These are phyloP conservation scores for Aspergillus sp. DNA, from an alignment of 2,329 filamentous ascomycete species.

Conservation along the genomic window DNA sequence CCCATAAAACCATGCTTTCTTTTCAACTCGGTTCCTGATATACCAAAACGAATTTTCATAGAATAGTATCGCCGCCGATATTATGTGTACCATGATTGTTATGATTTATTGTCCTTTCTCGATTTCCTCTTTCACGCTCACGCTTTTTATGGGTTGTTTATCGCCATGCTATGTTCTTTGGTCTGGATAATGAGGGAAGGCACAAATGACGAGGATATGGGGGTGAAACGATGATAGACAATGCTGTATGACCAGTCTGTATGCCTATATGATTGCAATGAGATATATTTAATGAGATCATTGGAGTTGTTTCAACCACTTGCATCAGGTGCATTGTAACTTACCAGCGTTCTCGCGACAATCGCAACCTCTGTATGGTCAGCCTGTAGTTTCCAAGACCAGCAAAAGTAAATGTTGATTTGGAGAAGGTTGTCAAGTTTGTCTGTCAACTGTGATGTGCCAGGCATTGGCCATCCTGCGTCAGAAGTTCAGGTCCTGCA, in stretches of 20 bases:
- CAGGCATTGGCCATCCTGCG: conserved; percentile 6
- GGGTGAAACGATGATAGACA: conserved; percentile 9
- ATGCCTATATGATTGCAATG: conserved; percentile 1
- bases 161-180: neutral
- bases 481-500: conserved; percentile 12
- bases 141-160: neutral
- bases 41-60: neutral
- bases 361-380: too few species aligned
- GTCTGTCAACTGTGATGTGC: neutral
- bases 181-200: conserved; percentile 1
- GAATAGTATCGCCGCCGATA: neutral
- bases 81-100: conserved; percentile 7
- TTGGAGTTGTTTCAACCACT: too few species aligned
- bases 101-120: conserved; percentile 2
- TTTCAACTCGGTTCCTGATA: neutral
- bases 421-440: too few species aligned
- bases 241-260: conserved; percentile 6
- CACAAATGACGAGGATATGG: conserved; percentile 9
- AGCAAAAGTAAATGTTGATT: too few species aligned
- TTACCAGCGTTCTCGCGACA: too few species aligned
- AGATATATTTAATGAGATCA: neutral
- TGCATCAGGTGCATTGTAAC: too few species aligned
- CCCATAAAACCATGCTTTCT: neutral
- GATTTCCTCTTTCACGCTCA: neutral
- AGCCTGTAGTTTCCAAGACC: too few species aligned